phyloP scores from a whole-genome alignment of 352 stramenopile species.

The Pythium inflatum region DNA sequence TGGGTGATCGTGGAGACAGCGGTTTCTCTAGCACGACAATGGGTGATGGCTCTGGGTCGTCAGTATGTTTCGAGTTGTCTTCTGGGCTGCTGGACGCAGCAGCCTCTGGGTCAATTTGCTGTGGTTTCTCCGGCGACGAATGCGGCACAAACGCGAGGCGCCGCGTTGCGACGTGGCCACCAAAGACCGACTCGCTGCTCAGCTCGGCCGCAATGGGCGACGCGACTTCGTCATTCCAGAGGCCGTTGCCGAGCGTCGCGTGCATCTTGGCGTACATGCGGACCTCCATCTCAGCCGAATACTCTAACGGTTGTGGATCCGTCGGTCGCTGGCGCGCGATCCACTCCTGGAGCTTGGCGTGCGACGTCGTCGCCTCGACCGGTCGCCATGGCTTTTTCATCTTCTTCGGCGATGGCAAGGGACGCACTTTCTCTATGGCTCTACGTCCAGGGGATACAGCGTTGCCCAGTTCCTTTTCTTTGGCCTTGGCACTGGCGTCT shows the following conservation, averaged over 20 bases:
- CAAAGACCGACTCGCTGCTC: conserved; percentile 61
- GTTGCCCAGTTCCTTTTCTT: too few species aligned
- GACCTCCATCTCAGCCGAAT: conserved; percentile 45
- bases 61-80: too few species aligned
- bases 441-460: too few species aligned
- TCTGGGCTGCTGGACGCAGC: too few species aligned
- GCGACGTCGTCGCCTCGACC: neutral
- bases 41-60: too few species aligned
- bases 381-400: neutral
- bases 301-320: conserved; percentile 1
- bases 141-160: conserved; percentile 36
- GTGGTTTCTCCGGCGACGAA: too few species aligned
- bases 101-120: too few species aligned
- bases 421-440: neutral
- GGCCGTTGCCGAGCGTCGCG: conserved; percentile 24
- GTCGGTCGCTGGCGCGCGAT: neutral
- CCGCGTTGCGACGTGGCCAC: conserved; percentile 42
- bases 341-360: conserved; percentile 27
- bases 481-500: too few species aligned
- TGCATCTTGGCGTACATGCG: conserved; percentile 42
- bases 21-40: too few species aligned
- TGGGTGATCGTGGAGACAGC: too few species aligned
- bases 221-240: conserved; percentile 53
- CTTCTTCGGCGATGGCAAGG: neutral
- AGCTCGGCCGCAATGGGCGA: conserved; percentile 60